Evolutionary conservation across 495 filamentous ascomycete species (phyloP).

Genomic region (Letharia lupina): DNA sequence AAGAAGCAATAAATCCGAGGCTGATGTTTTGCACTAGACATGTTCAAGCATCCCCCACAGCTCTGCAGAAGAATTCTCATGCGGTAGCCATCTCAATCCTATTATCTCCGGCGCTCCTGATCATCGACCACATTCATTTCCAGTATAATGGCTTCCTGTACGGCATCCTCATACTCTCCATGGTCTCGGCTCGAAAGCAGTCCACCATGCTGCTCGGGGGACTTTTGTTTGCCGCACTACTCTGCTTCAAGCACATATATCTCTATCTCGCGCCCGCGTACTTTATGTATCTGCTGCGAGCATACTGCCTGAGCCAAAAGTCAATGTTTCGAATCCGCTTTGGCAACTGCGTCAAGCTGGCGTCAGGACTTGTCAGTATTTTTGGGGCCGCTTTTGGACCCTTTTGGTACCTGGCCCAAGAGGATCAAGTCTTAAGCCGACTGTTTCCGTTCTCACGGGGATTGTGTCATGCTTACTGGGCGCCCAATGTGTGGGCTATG

Average conservation of each 20-base stretch:
- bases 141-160: slow-evolving; percentile 98
- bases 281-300: slow-evolving; percentile 82
- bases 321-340: slow-evolving; percentile 70
- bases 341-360: slow-evolving; percentile 74
- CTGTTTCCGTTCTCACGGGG: slow-evolving; percentile 93
- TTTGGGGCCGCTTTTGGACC: slow-evolving; percentile 83
- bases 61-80: slow-evolving; percentile 69
- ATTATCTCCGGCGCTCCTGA: slow-evolving; percentile 84
- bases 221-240: slow-evolving; percentile 68
- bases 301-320: slow-evolving; percentile 76
- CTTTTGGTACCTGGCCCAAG: slow-evolving; percentile 74
- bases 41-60: slow-evolving; percentile 54
- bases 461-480: slow-evolving; percentile 96
- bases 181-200: slow-evolving; percentile 69
- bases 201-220: slow-evolving; percentile 72
- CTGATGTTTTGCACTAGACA: slow-evolving; percentile 42
- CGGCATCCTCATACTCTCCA: slow-evolving; percentile 74
- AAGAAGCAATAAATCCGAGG: background rate
- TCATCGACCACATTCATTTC: slow-evolving; percentile 98
- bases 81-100: slow-evolving; percentile 82
- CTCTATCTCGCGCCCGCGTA: slow-evolving; percentile 94
- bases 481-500: slow-evolving; percentile 93
- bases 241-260: slow-evolving; percentile 98
- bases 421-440: slow-evolving; percentile 75
- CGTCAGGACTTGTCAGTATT: slow-evolving; percentile 58